Evolutionary conservation across 2,329 filamentous ascomycete species (phyloP).

Genomic region (Pseudogymnoascus sp.): DNA sequence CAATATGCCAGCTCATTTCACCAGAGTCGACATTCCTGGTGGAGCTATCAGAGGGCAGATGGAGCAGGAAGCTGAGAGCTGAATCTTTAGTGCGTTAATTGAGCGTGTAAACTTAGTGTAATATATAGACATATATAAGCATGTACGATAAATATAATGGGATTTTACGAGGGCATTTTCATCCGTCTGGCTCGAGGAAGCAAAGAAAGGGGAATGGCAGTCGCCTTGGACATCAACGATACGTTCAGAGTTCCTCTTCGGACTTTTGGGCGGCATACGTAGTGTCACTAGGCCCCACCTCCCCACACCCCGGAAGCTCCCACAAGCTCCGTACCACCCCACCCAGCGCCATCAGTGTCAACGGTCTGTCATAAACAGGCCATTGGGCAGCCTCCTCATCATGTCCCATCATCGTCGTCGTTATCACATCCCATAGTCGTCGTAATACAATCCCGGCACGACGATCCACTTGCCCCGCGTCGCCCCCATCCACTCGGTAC

Average conservation of each 20-base stretch:
- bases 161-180: neutral
- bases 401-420: neutral
- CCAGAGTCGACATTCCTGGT: slow-evolving; percentile 13
- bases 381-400: neutral
- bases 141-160: neutral
- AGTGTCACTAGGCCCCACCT: neutral
- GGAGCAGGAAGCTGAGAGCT: neutral
- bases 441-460: neutral
- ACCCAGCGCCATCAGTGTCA: neutral
- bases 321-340: neutral
- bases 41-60: slow-evolving; percentile 15
- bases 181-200: neutral
- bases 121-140: neutral
- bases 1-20: slow-evolving; percentile 1
- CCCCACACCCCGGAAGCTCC: neutral
- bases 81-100: neutral
- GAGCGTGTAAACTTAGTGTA: neutral
- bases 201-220: neutral
- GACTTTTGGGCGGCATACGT: neutral
- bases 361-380: neutral
- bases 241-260: neutral
- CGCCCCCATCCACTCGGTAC: neutral
- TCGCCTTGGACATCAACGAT: neutral
- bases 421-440: neutral
- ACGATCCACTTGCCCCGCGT: neutral